A percentile compares a stretch with the other conserved stretches of the same genome.
Evolutionary conservation across 306 rosid genomes (phyloP).

Genomic region (Amphicarpaea edgeworthii): DNA sequence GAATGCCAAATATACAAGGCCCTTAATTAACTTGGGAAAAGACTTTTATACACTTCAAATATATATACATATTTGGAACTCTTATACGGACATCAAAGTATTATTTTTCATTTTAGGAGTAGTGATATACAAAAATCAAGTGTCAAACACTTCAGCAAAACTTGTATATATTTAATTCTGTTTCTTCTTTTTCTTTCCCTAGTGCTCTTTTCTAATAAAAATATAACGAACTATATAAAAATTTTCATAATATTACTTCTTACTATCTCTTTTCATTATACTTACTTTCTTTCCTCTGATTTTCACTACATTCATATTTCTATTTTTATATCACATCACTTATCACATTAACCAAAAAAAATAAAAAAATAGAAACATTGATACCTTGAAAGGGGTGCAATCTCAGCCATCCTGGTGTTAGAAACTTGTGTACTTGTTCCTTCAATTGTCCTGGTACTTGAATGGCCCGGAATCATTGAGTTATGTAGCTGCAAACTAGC

Average conservation of each 20-base stretch:
- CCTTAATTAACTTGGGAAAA: not conserved
- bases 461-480: not conserved
- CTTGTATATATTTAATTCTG: too few relatives aligned
- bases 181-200: not conserved
- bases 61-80: too few relatives aligned
- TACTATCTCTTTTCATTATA: too few relatives aligned
- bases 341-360: not conserved
- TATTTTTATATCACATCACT: not conserved
- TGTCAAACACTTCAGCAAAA: too few relatives aligned
- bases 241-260: too few relatives aligned
- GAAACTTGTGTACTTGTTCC: not conserved
- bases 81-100: too few relatives aligned
- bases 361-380: not conserved
- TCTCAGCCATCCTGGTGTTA: not conserved
- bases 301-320: too few relatives aligned
- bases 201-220: too few relatives aligned
- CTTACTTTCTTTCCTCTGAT: too few relatives aligned
- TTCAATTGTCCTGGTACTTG: not conserved
- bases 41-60: not conserved
- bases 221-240: too few relatives aligned
- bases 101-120: too few relatives aligned
- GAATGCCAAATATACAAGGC: not conserved
- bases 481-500: not conserved
- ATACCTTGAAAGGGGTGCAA: slow-evolving; percentile 26
- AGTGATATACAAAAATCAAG: too few relatives aligned